A percentile compares a stretch with the other conserved stretches of the same genome.
These are phyloP conservation scores for Yarrowia sp. DNA, from an alignment of 805 yeast genomes.

Conservation along the genomic window DNA sequence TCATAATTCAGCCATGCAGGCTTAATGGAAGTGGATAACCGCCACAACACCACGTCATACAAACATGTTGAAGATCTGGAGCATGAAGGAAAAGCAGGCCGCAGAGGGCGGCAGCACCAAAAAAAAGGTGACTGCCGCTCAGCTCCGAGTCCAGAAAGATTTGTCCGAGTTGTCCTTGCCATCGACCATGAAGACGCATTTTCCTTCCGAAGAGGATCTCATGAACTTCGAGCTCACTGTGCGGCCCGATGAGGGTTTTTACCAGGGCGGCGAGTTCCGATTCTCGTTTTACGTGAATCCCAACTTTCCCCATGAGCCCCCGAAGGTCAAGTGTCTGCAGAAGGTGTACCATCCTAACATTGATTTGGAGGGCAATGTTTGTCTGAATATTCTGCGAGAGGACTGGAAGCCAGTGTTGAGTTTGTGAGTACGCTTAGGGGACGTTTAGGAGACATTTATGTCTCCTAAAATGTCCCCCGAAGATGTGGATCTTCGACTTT, in stretches of 20 bases:
- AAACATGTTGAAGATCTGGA: constrained; percentile 53
- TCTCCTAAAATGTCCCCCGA: too few relatives aligned
- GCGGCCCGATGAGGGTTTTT: constrained; percentile 70
- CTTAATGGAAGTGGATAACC: too few relatives aligned
- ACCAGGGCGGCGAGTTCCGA: constrained; percentile 62
- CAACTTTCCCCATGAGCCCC: constrained; percentile 89
- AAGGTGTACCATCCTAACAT: constrained; percentile 92
- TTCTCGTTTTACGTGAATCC: constrained; percentile 66
- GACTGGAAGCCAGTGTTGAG: constrained; percentile 96
- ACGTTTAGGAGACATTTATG: too few relatives aligned
- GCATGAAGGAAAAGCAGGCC: constrained; percentile 56
- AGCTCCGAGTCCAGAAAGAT: constrained; percentile 70
- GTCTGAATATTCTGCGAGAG: constrained; percentile 85
- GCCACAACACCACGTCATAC: background rate
- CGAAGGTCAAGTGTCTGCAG: constrained; percentile 69
- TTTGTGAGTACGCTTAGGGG: constrained; percentile 40
- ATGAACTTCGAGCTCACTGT: constrained; percentile 60
- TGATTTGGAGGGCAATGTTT: constrained; percentile 84
- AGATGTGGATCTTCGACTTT: too few relatives aligned
- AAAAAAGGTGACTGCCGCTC: constrained; percentile 57
- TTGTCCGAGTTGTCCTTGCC: constrained; percentile 68
- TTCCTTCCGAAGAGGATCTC: constrained; percentile 54
- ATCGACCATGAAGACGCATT: constrained; percentile 50
- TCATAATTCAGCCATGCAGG: too few relatives aligned
- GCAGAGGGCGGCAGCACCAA: constrained; percentile 41